phyloP scores from a whole-genome alignment of 2,329 filamentous ascomycete species.

The Cladosporium sp. region DNA sequence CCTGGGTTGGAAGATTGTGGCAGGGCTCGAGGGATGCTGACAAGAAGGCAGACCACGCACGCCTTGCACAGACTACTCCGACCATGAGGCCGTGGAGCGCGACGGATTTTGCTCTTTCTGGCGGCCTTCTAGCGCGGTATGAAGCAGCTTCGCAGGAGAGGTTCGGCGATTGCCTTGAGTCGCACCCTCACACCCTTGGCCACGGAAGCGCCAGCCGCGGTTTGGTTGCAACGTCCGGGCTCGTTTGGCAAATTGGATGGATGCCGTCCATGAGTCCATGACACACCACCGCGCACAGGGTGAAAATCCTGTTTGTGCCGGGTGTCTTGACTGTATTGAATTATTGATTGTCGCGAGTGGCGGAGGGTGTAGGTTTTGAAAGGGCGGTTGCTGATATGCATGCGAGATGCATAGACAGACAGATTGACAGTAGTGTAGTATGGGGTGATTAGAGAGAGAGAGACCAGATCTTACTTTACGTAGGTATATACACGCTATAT shows the following conservation, averaged over 20 bases:
- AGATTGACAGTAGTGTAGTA: too few relatives aligned
- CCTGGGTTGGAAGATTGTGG: too few relatives aligned
- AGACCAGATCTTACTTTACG: too few relatives aligned
- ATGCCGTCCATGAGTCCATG: constrained; percentile 8
- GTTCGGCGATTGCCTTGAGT: neutral
- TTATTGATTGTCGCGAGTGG: neutral
- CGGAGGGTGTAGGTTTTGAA: neutral
- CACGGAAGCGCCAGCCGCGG: constrained; percentile 3
- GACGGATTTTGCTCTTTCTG: constrained; percentile 10
- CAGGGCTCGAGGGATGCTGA: neutral
- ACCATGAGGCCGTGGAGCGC: neutral
- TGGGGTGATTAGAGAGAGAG: too few relatives aligned
- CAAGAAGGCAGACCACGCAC: neutral
- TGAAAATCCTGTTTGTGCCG: too few relatives aligned
- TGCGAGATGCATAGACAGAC: too few relatives aligned
- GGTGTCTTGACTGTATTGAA: too few relatives aligned
- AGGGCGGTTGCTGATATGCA: too few relatives aligned
- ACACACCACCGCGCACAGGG: neutral
- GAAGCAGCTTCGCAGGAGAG: too few relatives aligned
- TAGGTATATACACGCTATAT: too few relatives aligned
- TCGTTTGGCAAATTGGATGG: constrained; percentile 10
- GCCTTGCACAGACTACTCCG: neutral
- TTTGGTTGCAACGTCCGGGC: neutral
- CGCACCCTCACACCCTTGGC: constrained; percentile 1
- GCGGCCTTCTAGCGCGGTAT: constrained; percentile 12